Base-by-base conservation (phyloP, 768 basidiomycete species). In the Kwoniella dendrophila region DNA sequence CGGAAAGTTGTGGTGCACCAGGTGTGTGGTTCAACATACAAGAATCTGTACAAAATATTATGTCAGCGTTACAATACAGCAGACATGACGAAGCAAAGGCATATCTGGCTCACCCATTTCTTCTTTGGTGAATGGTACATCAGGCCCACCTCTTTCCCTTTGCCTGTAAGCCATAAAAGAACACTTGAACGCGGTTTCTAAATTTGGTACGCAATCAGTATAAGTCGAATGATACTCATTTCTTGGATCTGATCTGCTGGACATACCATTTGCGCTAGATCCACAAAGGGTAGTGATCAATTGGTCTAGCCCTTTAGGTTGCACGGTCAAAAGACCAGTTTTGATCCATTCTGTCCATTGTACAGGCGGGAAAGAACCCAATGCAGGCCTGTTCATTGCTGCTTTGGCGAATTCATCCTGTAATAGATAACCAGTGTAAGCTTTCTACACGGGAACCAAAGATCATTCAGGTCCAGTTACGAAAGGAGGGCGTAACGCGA, bases 131-230 rank as follows among this genome's bases (percentile, higher is more conserved):
- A 80, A 80, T 12, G 61, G 59, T 14, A 41, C 51, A 43, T 55
- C 50, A 6, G 38, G 32, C n/a, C 47, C 56, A 11, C 74, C 73
- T 18, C 80, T 64, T 57, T 77, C 69, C 16, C 80, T 59, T 1
- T 75, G 77, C 18, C 70, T 53, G 49, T 75, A 76, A 38, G 71
- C 75, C 70, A 72, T 76, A 74, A 81, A 82, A 2, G 82, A 81
- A 7, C 78, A 76, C 56, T 82, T 82, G 70, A 81, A 73, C 5
- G 81, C 81, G 40, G 75, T 79, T 60, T 82, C 78, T 72, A 45
- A 58, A 47, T n/a, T n/a, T n/a, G 43, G 36, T 18, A 38, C 18
- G 8, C 36, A 18, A 8, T 18, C 36, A 38, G 18, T 38, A 8
- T 38, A 8, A 38, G 36, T 38, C 36, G 52, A 18, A 11, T 50